Conservation (phyloP, 2,329 filamentous ascomycete species). For the Cryphonectria carpinicola region DNA sequence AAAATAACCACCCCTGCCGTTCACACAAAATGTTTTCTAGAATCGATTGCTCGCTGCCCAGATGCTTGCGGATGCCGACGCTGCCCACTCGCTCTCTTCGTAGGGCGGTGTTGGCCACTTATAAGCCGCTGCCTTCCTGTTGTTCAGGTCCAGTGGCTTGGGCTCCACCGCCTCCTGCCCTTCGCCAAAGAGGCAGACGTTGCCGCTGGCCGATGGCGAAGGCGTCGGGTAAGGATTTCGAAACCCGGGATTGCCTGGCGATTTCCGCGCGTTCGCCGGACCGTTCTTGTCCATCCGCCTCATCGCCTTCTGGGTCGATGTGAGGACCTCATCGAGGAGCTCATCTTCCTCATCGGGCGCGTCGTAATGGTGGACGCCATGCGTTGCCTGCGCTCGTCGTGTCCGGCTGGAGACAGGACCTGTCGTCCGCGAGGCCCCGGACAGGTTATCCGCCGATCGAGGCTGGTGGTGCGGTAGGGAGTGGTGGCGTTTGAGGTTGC, state of each 20-base stretch:
- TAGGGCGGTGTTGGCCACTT: slow-evolving; percentile 98
- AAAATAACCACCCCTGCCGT: background rate
- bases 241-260: slow-evolving; percentile 65
- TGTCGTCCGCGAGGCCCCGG: slow-evolving; percentile 55
- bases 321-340: slow-evolving; percentile 84
- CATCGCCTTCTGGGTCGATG: slow-evolving; percentile 75
- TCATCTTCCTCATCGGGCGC: slow-evolving; percentile 97
- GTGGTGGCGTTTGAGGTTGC: slow-evolving; percentile 66
- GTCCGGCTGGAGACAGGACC: slow-evolving; percentile 78
- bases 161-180: slow-evolving; percentile 64
- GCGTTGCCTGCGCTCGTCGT: slow-evolving; percentile 73
- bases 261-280: slow-evolving; percentile 54
- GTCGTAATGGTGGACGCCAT: slow-evolving; percentile 84
- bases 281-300: slow-evolving; percentile 66
- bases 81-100: slow-evolving; percentile 90
- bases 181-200: slow-evolving; percentile 74
- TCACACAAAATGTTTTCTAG: slow-evolving; percentile 41
- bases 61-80: slow-evolving; percentile 79
- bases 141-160: slow-evolving; percentile 70
- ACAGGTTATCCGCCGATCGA: slow-evolving; percentile 66
- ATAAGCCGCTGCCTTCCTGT: slow-evolving; percentile 57
- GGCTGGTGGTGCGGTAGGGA: slow-evolving; percentile 66
- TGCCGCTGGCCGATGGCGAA: slow-evolving; percentile 81
- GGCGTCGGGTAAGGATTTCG: slow-evolving; percentile 68
- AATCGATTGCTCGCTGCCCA: slow-evolving; percentile 72